phyloP scores from a whole-genome alignment of 2,329 filamentous ascomycete genomes.

The Karstenula rhodostoma region DNA sequence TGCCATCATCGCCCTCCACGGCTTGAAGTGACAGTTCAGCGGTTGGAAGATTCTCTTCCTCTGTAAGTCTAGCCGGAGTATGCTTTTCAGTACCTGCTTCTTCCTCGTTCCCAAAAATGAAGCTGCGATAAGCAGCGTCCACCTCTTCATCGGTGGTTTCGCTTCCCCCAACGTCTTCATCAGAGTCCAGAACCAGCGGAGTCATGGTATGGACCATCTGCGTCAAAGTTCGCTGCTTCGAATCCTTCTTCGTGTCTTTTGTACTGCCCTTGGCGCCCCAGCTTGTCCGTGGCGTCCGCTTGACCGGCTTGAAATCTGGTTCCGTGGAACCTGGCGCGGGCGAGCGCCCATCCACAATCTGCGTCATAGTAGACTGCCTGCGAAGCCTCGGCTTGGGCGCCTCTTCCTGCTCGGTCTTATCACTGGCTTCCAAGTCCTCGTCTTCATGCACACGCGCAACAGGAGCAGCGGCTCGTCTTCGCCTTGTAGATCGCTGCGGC shows the following conservation, averaged over 20 bases:
- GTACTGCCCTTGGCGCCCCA: slow-evolving; percentile 27
- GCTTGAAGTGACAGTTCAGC: neutral
- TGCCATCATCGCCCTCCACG: slow-evolving; percentile 8
- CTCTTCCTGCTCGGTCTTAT: slow-evolving; percentile 15
- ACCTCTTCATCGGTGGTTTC: slow-evolving; percentile 21
- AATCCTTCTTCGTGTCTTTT: slow-evolving; percentile 31
- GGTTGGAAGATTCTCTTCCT: neutral
- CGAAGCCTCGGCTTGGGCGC: slow-evolving; percentile 22
- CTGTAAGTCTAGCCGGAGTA: slow-evolving; percentile 23
- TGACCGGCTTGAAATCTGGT: slow-evolving; percentile 36
- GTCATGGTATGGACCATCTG: slow-evolving; percentile 45
- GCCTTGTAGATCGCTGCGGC: neutral
- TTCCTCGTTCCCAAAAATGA: slow-evolving; percentile 18
- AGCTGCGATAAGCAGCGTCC: slow-evolving; percentile 3
- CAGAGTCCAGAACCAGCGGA: slow-evolving; percentile 23
- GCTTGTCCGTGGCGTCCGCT: slow-evolving; percentile 28
- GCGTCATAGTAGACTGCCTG: slow-evolving; percentile 49
- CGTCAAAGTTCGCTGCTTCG: slow-evolving; percentile 43
- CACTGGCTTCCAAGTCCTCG: neutral
- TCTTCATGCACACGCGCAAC: slow-evolving; percentile 13
- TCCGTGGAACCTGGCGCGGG: slow-evolving; percentile 29
- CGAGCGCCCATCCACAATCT: slow-evolving; percentile 36
- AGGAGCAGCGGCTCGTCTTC: slow-evolving; percentile 2
- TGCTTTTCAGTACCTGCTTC: neutral
- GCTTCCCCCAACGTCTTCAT: slow-evolving; percentile 28